These are phyloP conservation scores for Taphrina deformans DNA, from an alignment of 1,139 yeast species.

Conservation along the genomic window DNA sequence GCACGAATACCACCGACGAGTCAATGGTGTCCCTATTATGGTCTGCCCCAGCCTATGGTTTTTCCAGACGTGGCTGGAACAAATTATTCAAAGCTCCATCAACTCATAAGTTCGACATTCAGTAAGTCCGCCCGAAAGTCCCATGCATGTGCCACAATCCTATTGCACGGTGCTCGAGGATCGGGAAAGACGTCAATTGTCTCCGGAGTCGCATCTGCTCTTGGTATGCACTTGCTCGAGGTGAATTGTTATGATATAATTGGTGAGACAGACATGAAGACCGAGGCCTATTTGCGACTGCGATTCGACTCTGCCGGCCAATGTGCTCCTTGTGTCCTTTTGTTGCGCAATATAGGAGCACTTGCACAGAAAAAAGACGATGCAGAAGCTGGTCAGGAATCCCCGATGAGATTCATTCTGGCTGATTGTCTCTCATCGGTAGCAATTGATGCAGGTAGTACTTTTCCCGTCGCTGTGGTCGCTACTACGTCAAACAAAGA, in stretches of 20 bases:
- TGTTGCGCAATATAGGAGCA: slow-evolving; percentile 71
- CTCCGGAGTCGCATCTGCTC: slow-evolving; percentile 54
- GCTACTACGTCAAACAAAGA: slow-evolving; percentile 76
- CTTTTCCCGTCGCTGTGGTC: slow-evolving; percentile 52
- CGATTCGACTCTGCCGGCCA: slow-evolving; percentile 62
- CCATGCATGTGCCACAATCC: slow-evolving; percentile 51
- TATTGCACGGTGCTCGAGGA: slow-evolving; percentile 70
- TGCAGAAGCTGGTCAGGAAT: slow-evolving; percentile 44
- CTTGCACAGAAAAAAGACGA: slow-evolving; percentile 70
- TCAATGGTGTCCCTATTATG: slow-evolving; percentile 58
- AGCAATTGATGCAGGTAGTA: slow-evolving; percentile 4
- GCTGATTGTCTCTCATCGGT: slow-evolving; percentile 22
- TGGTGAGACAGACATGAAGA: slow-evolving; percentile 70
- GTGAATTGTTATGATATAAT: slow-evolving; percentile 62
- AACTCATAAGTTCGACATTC: slow-evolving; percentile 46
- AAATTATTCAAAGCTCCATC: slow-evolving; percentile 40
- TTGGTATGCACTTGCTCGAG: slow-evolving; percentile 69
- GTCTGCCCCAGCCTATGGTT: slow-evolving; percentile 42
- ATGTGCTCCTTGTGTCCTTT: slow-evolving; percentile 54
- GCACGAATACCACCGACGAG: slow-evolving; percentile 35
- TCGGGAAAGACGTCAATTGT: slow-evolving; percentile 76
- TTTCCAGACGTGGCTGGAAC: background rate
- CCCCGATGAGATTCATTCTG: slow-evolving; percentile 19
- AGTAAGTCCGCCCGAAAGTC: slow-evolving; percentile 41
- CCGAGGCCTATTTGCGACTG: slow-evolving; percentile 75